Evolutionary conservation across 768 basidiomycete genomes (phyloP), one percentile per base, ranked within the genome.

Genomic region (Dioszegia aurantiaca): DNA sequence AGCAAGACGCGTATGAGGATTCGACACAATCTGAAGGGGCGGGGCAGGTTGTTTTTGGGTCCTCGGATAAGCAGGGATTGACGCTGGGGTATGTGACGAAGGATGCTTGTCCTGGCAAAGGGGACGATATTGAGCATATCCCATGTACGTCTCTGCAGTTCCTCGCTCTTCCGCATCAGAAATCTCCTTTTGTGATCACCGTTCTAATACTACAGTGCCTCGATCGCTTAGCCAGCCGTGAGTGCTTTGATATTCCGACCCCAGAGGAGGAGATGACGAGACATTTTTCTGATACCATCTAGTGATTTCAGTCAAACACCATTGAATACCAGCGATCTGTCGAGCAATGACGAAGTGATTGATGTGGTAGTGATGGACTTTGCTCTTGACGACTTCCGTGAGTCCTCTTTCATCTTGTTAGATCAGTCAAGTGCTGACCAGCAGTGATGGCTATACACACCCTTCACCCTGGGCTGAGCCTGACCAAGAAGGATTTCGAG

Each of bases 361-460:
- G 70, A 72, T 45, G 74, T 72, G 6, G 66, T 72, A 12, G 60
- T 65, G 31, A 72, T 76, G 72, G 68, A 69, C 47, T 76, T 76
- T 43, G 59, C 69, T n/a, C 23, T 73, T 27, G 72, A 70, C 33
- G 74, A 76, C 56, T 73, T 76, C 58, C 45, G 74, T 72, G 31
- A 63, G 74, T 72, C 19, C 36, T 2, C n/a, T 31, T 54, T 1
- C 42, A 17, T 27, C 14, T 31, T 26, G 30, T n/a, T 26, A 48
- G 28, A 16, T 24, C 14, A 4, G 19, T 19, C 1, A 37, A 9
- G n/a, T 27, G 46, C 54, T 60, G 27, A 56, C 24, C 10, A 30
- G 1, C 52, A 76, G 74, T 76, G 39, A 56, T 46, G 19, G 72
- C 72, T 17, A 72, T 76, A 16, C 65, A 72, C 36, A 56, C 57